Percentiles rank a stretch among this genome's conserved stretches.
phyloP scores from a whole-genome alignment of 2,329 filamentous ascomycete genomes.

The Lasiodiplodia gonubiensis region DNA sequence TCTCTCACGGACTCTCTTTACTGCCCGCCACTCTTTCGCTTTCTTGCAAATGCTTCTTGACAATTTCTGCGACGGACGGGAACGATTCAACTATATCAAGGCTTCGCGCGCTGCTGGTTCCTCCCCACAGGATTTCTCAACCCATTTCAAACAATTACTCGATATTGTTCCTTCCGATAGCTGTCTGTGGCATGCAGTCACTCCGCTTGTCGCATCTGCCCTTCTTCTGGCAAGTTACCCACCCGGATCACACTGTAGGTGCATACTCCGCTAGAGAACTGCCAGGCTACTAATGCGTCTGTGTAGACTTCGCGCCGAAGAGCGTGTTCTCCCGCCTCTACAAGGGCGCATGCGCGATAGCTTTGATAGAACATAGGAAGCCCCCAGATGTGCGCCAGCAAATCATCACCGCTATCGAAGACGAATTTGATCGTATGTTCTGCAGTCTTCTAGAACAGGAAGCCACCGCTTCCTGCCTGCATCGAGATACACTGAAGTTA shows the following conservation, averaged over 20 bases:
- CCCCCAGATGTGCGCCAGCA: slow-evolving; percentile 1
- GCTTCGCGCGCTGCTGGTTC: slow-evolving; percentile 33
- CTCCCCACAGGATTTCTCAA: slow-evolving; percentile 30
- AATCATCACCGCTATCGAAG: not conserved
- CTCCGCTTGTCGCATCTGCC: slow-evolving; percentile 37
- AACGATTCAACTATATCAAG: slow-evolving; percentile 32
- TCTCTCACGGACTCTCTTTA: slow-evolving; percentile 29
- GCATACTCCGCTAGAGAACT: no score
- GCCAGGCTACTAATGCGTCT: no score
- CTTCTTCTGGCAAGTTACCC: slow-evolving; percentile 37
- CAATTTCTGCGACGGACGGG: slow-evolving; percentile 23
- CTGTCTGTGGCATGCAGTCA: slow-evolving; percentile 35
- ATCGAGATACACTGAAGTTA: slow-evolving; percentile 7
- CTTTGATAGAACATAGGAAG: slow-evolving; percentile 8
- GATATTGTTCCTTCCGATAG: slow-evolving; percentile 34
- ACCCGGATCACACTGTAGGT: slow-evolving; percentile 35
- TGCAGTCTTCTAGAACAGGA: not conserved
- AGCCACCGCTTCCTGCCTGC: slow-evolving; percentile 12
- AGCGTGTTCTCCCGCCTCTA: slow-evolving; percentile 15
- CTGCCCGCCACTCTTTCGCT: slow-evolving; percentile 30
- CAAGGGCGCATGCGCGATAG: not conserved
- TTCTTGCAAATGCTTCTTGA: slow-evolving; percentile 30
- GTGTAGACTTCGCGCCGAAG: slow-evolving; percentile 5
- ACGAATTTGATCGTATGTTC: not conserved
- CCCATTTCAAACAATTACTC: slow-evolving; percentile 35